phyloP scores from a whole-genome alignment of 2,329 filamentous ascomycete species.

The Lecanicillium sp. region DNA sequence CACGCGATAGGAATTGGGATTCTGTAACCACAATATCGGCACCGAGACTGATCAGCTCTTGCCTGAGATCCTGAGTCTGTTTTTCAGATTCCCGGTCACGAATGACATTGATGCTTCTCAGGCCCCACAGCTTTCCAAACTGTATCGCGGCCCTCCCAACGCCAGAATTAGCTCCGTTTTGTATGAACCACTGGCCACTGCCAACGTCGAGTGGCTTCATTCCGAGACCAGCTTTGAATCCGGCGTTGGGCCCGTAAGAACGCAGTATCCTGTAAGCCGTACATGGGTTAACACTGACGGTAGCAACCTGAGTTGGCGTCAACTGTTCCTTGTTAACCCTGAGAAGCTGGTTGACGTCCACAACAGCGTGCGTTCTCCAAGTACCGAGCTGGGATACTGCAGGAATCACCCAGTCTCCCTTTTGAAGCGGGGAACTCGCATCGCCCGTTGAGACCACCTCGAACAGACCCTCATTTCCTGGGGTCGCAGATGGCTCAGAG shows the following conservation, averaged over 20 bases:
- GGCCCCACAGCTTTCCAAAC: constrained; percentile 74
- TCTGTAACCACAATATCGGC: constrained; percentile 50
- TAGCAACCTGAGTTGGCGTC: constrained; percentile 70
- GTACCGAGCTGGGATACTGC: constrained; percentile 77
- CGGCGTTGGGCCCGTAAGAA: constrained; percentile 55
- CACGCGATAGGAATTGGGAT: constrained; percentile 43
- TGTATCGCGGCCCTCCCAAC: constrained; percentile 91
- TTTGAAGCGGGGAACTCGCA: constrained; percentile 42
- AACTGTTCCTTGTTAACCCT: constrained; percentile 65
- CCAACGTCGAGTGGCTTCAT: constrained; percentile 36
- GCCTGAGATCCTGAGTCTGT: constrained; percentile 52
- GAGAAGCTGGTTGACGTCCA: constrained; percentile 48
- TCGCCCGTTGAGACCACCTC: constrained; percentile 70
- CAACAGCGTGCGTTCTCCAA: constrained; percentile 85
- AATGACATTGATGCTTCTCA: constrained; percentile 84
- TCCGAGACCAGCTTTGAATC: constrained; percentile 34
- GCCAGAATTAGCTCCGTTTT: constrained; percentile 93
- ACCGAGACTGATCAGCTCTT: constrained; percentile 45
- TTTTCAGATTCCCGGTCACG: constrained; percentile 58
- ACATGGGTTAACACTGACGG: constrained; percentile 85
- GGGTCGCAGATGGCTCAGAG: constrained; percentile 63
- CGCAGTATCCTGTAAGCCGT: constrained; percentile 90
- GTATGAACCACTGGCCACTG: constrained; percentile 80
- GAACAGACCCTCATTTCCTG: constrained; percentile 88
- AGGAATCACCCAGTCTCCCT: constrained; percentile 93